Percentiles rank a stretch among this genome's conserved stretches.
phyloP scores from a whole-genome alignment of 2,329 filamentous ascomycete species.

The Phoma sp. region DNA sequence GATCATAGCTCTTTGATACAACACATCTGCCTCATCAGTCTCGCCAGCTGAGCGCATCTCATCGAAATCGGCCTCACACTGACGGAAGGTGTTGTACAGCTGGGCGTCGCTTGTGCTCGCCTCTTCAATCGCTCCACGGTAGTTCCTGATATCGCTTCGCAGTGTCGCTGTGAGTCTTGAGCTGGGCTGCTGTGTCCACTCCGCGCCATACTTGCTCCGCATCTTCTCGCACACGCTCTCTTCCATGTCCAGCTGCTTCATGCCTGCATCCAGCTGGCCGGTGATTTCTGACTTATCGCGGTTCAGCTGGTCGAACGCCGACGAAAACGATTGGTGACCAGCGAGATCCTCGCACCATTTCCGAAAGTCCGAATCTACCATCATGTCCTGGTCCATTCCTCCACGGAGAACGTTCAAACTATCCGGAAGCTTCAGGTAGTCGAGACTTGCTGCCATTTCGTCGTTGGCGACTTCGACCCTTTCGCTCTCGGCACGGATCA shows the following conservation, averaged over 20 bases:
- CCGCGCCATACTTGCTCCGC: slow-evolving; percentile 92
- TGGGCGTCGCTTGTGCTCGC: slow-evolving; percentile 86
- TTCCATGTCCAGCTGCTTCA: slow-evolving; percentile 93
- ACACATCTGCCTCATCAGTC: slow-evolving; percentile 81
- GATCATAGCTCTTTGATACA: slow-evolving; percentile 87
- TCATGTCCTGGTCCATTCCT: slow-evolving; percentile 86
- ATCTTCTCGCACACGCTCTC: slow-evolving; percentile 99
- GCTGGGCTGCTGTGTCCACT: slow-evolving; percentile 98
- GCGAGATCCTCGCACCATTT: slow-evolving; percentile 94
- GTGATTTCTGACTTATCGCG: slow-evolving; percentile 79
- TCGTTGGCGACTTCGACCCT: slow-evolving; percentile 90
- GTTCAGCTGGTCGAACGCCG: slow-evolving; percentile 80
- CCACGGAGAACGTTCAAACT: slow-evolving; percentile 92
- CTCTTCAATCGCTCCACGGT: slow-evolving; percentile 87
- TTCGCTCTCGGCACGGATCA: slow-evolving; percentile 92
- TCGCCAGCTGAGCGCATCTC: slow-evolving; percentile 93
- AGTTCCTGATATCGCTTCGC: slow-evolving; percentile 84
- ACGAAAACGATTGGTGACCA: slow-evolving; percentile 79
- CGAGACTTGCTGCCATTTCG: slow-evolving; percentile 93
- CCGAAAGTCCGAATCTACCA: slow-evolving; percentile 88
- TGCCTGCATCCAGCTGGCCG: slow-evolving; percentile 75
- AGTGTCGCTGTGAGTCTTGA: slow-evolving; percentile 87
- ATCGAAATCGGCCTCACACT: slow-evolving; percentile 88
- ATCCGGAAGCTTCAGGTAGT: slow-evolving; percentile 89
- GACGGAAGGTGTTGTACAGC: slow-evolving; percentile 80